These are phyloP conservation scores for Toxoplasma gondii DNA, from an alignment of 169 alveolate species.

Conservation along the genomic window DNA sequence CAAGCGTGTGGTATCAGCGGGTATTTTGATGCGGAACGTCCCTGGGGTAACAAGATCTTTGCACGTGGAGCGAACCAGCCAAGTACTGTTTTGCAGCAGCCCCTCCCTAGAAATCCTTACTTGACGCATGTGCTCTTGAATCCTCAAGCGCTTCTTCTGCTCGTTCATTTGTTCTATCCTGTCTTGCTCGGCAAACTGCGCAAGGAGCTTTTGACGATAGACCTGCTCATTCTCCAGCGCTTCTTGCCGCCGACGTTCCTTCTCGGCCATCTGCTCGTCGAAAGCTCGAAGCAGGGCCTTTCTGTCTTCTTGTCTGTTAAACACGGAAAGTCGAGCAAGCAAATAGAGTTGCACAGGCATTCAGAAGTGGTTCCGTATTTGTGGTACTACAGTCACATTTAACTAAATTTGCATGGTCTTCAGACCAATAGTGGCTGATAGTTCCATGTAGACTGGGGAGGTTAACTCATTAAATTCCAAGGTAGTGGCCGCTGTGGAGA, in stretches of 20 bases:
- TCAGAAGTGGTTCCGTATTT: no score
- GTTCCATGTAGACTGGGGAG: no score
- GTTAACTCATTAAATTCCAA: no score
- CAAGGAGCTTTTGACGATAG: conserved; percentile 80
- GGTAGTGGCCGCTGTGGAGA: no score
- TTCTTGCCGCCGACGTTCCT: conserved; percentile 73
- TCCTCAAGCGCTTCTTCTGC: conserved; percentile 81
- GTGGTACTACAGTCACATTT: no score
- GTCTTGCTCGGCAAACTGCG: conserved; percentile 86
- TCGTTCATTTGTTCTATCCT: conserved; percentile 83
- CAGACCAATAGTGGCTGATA: no score
- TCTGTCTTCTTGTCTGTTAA: conserved; percentile 50
- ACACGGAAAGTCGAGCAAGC: background rate
- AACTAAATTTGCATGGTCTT: no score
- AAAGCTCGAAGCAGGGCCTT: conserved; percentile 53
- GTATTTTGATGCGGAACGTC: no score
- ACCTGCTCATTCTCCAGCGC: conserved; percentile 82
- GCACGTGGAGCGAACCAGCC: no score
- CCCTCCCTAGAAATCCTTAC: conserved; percentile 11
- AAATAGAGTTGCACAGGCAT: background rate
- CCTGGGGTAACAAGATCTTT: no score
- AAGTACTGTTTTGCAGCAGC: no score
- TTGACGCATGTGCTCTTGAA: conserved; percentile 84
- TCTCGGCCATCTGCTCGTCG: conserved; percentile 74
- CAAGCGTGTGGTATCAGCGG: no score